Evolutionary conservation across 139 green algal genomes (phyloP), one percentile per base, ranked within the genome.

Genomic region (Chlorokybus atmophyticus): DNA sequence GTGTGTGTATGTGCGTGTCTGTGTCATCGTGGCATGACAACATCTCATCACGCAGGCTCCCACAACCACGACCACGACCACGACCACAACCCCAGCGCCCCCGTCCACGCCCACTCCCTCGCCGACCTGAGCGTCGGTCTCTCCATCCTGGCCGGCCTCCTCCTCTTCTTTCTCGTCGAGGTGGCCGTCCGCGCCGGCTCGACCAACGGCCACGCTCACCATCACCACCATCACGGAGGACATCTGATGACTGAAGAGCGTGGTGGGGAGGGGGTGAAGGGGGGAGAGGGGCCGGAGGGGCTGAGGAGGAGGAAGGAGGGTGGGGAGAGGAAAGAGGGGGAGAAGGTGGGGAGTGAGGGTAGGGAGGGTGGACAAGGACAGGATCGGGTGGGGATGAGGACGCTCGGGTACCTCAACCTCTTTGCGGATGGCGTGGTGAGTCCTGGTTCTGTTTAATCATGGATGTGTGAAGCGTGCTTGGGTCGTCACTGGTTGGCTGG

Each of bases 371-470:
- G 50, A 17, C 19, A 40, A 40, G 55, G 29, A 19, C 8, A 39
- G 42, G 3, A 4, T 27, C 26, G 25, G 57, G 28, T 28, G 3
- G 8, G 19, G 41, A 44, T 24, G 6, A 59, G 48, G 52, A 59
- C 25, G n/a, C 27, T 65, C 17, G 62, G 65, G 6, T 74, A 64
- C 38, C 40, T 76, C 24, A 76, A 76, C 40, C 59, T 76, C 7
- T 52, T 76, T 38, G 71, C 68, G 1, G 68, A 76, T 26, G 68
- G 48, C 38, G 64, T 74, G 55, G 58, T 66, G 3, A 2, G 55
- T 27, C 24, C 10, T 38, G n/a, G 32, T 49, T 7, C n/a, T 17
- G 25, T 17, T 40, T 27, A 23, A 2, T 57, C 26, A 31, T 17
- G 19, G 10, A 14, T 21, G 10, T 14, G 35, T 44, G 35, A 21